phyloP scores from a whole-genome alignment of 2,329 filamentous ascomycete species.

The Peltaster fructicola region DNA sequence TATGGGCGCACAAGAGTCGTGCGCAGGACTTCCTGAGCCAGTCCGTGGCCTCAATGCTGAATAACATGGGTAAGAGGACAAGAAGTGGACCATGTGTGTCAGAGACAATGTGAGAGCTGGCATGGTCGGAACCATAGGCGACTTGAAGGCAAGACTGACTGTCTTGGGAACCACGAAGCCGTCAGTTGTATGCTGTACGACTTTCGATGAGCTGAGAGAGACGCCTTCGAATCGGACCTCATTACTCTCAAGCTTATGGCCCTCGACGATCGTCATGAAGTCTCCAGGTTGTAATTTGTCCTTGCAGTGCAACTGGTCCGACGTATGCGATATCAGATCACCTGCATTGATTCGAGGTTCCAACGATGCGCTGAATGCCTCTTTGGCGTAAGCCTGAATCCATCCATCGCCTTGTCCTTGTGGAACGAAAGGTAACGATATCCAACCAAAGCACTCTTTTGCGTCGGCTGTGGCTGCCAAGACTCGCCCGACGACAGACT shows the following conservation, averaged over 20 bases:
- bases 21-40: neutral
- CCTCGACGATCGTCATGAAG: conserved; percentile 22
- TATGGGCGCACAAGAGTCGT: conserved; percentile 1
- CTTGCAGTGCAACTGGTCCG: conserved; percentile 18
- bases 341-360: conserved; percentile 20
- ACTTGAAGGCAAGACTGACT: conserved; percentile 18
- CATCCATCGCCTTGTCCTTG: conserved; percentile 25
- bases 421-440: conserved; percentile 21
- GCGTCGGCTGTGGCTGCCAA: conserved; percentile 28
- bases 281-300: conserved; percentile 15
- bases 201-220: conserved; percentile 5
- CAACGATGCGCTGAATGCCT: conserved; percentile 1
- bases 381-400: conserved; percentile 27
- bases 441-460: conserved; percentile 38
- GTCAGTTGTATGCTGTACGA: no score
- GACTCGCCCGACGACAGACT: conserved; percentile 36
- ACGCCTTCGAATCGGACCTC: conserved; percentile 12
- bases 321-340: conserved; percentile 18
- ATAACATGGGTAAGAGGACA: conserved; percentile 35
- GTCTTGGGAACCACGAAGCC: no score
- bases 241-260: conserved; percentile 12
- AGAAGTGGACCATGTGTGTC: conserved; percentile 34
- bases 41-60: conserved; percentile 3
- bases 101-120: conserved; percentile 21
- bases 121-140: conserved; percentile 8